phyloP scores from a whole-genome alignment of 305 asterid species.

The Stenogyne calaminthoides region DNA sequence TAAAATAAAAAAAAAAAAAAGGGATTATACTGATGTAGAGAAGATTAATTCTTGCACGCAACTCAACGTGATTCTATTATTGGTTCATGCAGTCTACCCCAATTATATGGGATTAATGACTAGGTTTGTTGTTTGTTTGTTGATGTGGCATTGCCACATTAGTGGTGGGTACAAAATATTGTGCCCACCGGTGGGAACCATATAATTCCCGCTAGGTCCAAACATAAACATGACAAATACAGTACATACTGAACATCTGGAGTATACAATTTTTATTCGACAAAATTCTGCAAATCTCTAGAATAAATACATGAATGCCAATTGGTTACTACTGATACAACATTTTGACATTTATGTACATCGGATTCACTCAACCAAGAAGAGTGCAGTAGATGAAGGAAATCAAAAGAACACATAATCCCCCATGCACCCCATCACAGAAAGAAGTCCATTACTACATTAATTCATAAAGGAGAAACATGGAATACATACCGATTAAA shows the following conservation, averaged over 20 bases:
- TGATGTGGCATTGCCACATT: too few species aligned
- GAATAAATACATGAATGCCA: background rate
- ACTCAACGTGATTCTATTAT: too few species aligned
- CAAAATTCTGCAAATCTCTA: background rate
- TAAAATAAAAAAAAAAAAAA: too few species aligned
- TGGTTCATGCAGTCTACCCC: too few species aligned
- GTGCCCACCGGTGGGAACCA: too few species aligned
- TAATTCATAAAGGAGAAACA: slow-evolving; percentile 17
- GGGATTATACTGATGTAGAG: too few species aligned
- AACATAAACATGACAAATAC: background rate
- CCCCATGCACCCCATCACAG: background rate
- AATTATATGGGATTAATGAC: too few species aligned
- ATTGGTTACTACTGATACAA: background rate
- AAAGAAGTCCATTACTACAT: background rate
- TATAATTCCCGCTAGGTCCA: background rate
- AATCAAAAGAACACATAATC: background rate
- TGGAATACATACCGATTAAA: background rate
- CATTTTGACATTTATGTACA: background rate
- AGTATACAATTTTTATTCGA: background rate
- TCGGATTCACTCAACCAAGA: background rate
- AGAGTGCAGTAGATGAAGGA: background rate
- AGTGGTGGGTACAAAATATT: too few species aligned
- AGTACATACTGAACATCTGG: background rate
- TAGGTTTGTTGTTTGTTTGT: too few species aligned
- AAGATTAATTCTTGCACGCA: too few species aligned